These are phyloP conservation scores for Avena atlantica DNA, from an alignment of 176 grass and related monocot genomes.

Conservation along the genomic window DNA sequence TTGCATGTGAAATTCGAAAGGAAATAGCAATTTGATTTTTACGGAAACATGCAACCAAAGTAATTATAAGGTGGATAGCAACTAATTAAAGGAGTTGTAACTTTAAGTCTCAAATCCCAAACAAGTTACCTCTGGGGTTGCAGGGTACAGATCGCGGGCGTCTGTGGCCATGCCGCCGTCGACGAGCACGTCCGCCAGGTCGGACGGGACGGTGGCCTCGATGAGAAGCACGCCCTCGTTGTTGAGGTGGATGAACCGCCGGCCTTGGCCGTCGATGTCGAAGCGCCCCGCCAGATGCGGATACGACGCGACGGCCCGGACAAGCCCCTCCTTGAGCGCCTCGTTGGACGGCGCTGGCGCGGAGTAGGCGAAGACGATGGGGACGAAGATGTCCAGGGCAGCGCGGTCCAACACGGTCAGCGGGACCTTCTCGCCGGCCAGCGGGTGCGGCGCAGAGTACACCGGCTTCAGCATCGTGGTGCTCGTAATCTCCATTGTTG, in stretches of 20 bases:
- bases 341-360: conserved; percentile 43
- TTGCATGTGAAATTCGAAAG: too few species aligned
- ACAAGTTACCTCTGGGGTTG: background rate
- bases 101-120: too few species aligned
- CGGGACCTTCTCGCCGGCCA: conserved; percentile 26
- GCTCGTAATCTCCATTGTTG: conserved; percentile 9
- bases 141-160: background rate
- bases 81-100: too few species aligned
- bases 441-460: background rate
- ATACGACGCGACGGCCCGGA: conserved; percentile 15
- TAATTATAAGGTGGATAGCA: too few species aligned
- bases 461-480: conserved; percentile 7
- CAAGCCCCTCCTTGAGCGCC: conserved; percentile 37
- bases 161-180: background rate
- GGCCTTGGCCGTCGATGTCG: background rate
- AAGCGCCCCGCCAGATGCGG: background rate
- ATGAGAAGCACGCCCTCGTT: background rate
- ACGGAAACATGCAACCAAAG: too few species aligned
- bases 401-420: conserved; percentile 49
- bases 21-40: too few species aligned
- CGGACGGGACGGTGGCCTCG: background rate
- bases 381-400: conserved; percentile 37
- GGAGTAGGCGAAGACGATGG: conserved; percentile 34
- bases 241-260: background rate
- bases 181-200: background rate